These are phyloP conservation scores for Syzygium jambos DNA, from an alignment of 345 rosid species.

Conservation along the genomic window DNA sequence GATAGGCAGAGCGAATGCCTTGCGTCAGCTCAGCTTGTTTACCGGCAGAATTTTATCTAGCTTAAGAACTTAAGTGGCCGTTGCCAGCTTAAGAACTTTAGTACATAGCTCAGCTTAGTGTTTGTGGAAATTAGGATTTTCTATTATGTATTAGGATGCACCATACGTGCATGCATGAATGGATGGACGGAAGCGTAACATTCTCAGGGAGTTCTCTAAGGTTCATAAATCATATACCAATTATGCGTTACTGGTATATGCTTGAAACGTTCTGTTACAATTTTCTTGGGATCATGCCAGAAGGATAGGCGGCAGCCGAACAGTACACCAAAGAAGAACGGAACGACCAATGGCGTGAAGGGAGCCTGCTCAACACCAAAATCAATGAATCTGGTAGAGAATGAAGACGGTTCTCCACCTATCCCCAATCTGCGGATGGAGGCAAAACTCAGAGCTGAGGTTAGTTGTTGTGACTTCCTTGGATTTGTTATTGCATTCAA, in stretches of 20 bases:
- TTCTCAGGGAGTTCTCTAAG: background rate
- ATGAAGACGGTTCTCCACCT: slow-evolving; percentile 14
- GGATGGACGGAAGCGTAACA: background rate
- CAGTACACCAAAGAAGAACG: slow-evolving; percentile 49
- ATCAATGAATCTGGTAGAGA: slow-evolving; percentile 9
- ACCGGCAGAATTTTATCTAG: background rate
- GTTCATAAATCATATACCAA: background rate
- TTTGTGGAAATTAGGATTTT: background rate
- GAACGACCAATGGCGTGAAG: slow-evolving; percentile 15
- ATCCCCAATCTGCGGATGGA: slow-evolving; percentile 57
- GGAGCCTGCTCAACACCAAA: slow-evolving; percentile 4
- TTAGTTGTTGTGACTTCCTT: slow-evolving; percentile 14
- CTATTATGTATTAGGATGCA: background rate
- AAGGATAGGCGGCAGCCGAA: slow-evolving; percentile 35
- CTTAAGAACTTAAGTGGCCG: background rate
- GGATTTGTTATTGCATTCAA: background rate
- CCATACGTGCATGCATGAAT: background rate
- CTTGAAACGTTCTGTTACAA: background rate
- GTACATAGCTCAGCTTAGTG: background rate
- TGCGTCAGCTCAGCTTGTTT: background rate
- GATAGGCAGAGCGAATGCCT: background rate
- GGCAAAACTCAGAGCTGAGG: slow-evolving; percentile 80
- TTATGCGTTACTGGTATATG: background rate
- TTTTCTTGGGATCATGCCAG: slow-evolving; percentile 2
- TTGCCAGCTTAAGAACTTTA: background rate